A percentile compares a stretch with the other conserved stretches of the same genome.
Evolutionary conservation across 257 asterid genomes (phyloP).

Genomic region (Solanum acaule): DNA sequence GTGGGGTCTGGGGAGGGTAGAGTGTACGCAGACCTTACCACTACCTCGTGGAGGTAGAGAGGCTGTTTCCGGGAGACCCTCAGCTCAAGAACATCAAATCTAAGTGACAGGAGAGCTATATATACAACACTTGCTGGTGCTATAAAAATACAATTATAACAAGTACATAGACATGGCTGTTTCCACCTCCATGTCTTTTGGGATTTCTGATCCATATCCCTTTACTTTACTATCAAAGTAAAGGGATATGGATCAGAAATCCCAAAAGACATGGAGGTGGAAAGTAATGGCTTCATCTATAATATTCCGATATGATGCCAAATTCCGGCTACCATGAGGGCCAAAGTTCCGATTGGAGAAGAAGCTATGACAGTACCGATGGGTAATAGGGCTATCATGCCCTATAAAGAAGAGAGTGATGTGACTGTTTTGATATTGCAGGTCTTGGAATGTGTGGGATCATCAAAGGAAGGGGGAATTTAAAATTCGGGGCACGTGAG

Average conservation of each 20-base stretch:
- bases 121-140: no score
- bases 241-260: neutral
- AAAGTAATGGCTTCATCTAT: neutral
- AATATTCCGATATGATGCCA: neutral
- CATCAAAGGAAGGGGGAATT: neutral
- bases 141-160: no score
- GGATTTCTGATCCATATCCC: no score
- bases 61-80: no score
- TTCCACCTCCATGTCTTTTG: no score
- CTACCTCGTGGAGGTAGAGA: no score
- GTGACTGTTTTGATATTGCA: neutral
- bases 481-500: neutral
- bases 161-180: no score
- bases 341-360: neutral
- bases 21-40: no score
- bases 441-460: neutral
- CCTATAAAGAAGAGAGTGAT: neutral
- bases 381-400: neutral
- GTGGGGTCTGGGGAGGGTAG: no score
- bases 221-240: neutral
- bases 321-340: neutral
- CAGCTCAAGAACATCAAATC: no score
- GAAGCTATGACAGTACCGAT: neutral
- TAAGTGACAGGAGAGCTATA: no score
- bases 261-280: neutral